Percentiles rank a stretch among this genome's conserved stretches.
Evolutionary conservation across 2,329 filamentous ascomycete genomes (phyloP).

Genomic region (Monosporascus sp.): DNA sequence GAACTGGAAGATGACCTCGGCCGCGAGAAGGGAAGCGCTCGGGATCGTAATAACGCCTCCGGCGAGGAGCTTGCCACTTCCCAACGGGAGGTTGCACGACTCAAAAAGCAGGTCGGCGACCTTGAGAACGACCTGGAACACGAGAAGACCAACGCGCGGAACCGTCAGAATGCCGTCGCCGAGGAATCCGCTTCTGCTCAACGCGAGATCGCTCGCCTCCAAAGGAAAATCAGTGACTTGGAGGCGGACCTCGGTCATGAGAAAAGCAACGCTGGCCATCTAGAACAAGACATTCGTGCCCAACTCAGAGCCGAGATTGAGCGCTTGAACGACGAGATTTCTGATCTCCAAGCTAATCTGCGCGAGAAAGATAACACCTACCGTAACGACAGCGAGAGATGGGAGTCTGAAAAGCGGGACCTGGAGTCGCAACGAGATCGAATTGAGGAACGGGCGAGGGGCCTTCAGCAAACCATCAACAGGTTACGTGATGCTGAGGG

Average conservation of each 20-base stretch:
- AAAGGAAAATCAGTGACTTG: conserved; percentile 41
- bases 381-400: conserved; percentile 66
- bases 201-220: conserved; percentile 50
- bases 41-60: conserved; percentile 55
- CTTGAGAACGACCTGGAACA: conserved; percentile 18
- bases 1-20: conserved; percentile 42
- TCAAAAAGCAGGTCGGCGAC: conserved; percentile 15
- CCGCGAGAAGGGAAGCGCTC: conserved; percentile 48
- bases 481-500: conserved; percentile 64
- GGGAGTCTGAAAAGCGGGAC: conserved; percentile 61
- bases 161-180: conserved; percentile 60
- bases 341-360: conserved; percentile 57
- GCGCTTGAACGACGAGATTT: conserved; percentile 48
- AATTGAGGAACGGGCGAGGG: conserved; percentile 61
- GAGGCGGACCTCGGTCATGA: conserved; percentile 47
- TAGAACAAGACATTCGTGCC: conserved; percentile 53
- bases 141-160: conserved; percentile 65
- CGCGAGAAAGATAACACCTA: conserved; percentile 66
- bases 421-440: conserved; percentile 61
- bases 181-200: conserved; percentile 62
- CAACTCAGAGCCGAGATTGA: conserved; percentile 52
- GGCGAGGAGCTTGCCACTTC: conserved; percentile 31
- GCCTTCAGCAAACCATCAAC: conserved; percentile 66
- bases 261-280: conserved; percentile 51
- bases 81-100: conserved; percentile 15